Evolutionary conservation across 2,329 filamentous ascomycete species (phyloP).

Genomic region (Penicillium sp.): DNA sequence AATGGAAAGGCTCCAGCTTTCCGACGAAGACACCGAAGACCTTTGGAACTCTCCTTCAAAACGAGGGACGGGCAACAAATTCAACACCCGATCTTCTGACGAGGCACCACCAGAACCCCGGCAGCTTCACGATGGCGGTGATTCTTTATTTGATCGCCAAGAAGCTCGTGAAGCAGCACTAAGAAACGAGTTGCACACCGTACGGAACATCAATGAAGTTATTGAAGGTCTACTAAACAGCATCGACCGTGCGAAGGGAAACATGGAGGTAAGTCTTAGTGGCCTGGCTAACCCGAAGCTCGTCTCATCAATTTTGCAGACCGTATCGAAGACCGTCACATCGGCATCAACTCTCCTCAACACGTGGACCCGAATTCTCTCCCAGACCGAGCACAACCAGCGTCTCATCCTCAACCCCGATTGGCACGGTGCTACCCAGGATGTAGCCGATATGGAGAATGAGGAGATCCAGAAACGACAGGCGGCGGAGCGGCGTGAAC

Average conservation of each 20-base stretch:
- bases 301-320: constrained; percentile 48
- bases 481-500: constrained; percentile 70
- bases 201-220: constrained; percentile 81
- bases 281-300: background rate
- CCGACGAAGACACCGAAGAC: constrained; percentile 56
- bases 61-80: constrained; percentile 33
- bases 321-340: constrained; percentile 77
- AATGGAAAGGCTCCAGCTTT: constrained; percentile 52
- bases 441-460: constrained; percentile 80
- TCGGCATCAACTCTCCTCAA: constrained; percentile 87
- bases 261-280: constrained; percentile 47
- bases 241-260: constrained; percentile 48
- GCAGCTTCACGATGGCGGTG: constrained; percentile 43
- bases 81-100: constrained; percentile 36
- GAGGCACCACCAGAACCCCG: constrained; percentile 29
- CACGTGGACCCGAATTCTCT: constrained; percentile 93
- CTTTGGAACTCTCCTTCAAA: constrained; percentile 59
- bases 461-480: constrained; percentile 72
- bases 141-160: constrained; percentile 59
- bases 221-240: constrained; percentile 62
- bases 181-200: constrained; percentile 73
- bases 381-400: constrained; percentile 96
- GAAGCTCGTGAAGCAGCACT: constrained; percentile 71
- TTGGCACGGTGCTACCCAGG: constrained; percentile 86
- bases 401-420: constrained; percentile 80